These are phyloP conservation scores for Podospora pseudopauciseta DNA, from an alignment of 495 filamentous ascomycete genomes.

Conservation along the genomic window DNA sequence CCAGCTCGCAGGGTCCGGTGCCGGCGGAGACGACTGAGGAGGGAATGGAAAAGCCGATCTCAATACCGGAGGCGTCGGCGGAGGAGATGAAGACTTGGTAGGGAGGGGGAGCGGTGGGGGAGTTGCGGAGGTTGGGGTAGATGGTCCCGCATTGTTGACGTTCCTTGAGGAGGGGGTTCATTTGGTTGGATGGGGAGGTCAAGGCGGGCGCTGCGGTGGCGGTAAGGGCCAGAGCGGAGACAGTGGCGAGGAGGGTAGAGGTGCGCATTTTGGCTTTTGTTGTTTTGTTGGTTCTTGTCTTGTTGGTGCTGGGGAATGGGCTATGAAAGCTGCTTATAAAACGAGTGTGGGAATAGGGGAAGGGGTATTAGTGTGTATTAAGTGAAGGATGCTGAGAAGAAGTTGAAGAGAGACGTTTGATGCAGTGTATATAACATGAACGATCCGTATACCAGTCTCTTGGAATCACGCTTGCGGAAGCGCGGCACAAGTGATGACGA, in stretches of 20 bases:
- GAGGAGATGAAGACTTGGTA: conserved; percentile 6
- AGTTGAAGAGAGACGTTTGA: neutral
- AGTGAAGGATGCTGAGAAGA: neutral
- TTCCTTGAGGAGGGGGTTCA: neutral
- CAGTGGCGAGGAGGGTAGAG: neutral
- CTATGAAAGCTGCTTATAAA: neutral
- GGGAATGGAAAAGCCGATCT: conserved; percentile 1
- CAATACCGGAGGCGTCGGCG: neutral
- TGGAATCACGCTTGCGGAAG: neutral
- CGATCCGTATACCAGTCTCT: neutral
- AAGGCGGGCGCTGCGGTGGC: neutral
- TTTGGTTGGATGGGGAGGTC: neutral
- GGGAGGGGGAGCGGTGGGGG: neutral
- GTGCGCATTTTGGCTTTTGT: neutral
- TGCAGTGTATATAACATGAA: neutral
- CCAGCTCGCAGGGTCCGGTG: conserved; percentile 10
- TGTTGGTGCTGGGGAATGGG: neutral
- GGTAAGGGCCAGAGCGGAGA: neutral
- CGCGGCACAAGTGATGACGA: neutral
- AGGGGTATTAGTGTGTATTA: neutral
- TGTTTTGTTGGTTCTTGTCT: neutral
- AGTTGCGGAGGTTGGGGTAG: conserved; percentile 5
- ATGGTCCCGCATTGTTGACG: neutral
- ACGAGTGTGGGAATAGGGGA: neutral
- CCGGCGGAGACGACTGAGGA: conserved; percentile 16